Percentiles rank a stretch among this genome's conserved stretches.
These are phyloP conservation scores for Cicer arietinum DNA, from an alignment of 306 rosid genomes.

Conservation along the genomic window DNA sequence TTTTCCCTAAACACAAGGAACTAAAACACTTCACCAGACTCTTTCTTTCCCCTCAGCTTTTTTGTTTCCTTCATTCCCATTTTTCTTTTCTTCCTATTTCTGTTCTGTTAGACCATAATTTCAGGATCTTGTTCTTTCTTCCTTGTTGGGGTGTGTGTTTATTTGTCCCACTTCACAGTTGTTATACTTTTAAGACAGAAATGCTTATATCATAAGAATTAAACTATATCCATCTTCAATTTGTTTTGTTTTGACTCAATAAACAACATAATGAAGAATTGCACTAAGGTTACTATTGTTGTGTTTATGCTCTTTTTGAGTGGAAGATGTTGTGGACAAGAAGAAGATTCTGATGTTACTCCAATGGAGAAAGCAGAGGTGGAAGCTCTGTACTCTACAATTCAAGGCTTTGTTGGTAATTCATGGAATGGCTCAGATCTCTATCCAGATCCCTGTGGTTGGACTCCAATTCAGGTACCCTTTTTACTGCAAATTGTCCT, in stretches of 20 bases:
- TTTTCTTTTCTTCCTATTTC: neutral
- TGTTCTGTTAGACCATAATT: conserved; percentile 37
- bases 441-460: conserved; percentile 99
- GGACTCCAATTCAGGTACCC: conserved; percentile 94
- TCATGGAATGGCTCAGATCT: conserved; percentile 97
- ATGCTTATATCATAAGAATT: conserved; percentile 22
- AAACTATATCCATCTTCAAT: too few species aligned
- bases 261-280: conserved; percentile 57
- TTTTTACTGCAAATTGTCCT: conserved; percentile 18
- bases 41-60: conserved; percentile 49
- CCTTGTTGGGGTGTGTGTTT: neutral
- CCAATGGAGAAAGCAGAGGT: conserved; percentile 85
- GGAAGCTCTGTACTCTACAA: conserved; percentile 70
- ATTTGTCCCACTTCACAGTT: neutral
- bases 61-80: conserved; percentile 43
- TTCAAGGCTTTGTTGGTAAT: conserved; percentile 94
- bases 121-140: conserved; percentile 48
- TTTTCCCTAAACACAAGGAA: conserved; percentile 58
- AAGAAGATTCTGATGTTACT: conserved; percentile 50
- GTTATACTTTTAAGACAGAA: conserved; percentile 27
- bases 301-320: conserved; percentile 48
- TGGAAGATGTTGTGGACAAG: conserved; percentile 60
- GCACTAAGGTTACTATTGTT: conserved; percentile 22
- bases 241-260: neutral
- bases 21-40: conserved; percentile 42